phyloP scores from a whole-genome alignment of 176 grass and related monocot genomes.

The Phoenix roebelenii region DNA sequence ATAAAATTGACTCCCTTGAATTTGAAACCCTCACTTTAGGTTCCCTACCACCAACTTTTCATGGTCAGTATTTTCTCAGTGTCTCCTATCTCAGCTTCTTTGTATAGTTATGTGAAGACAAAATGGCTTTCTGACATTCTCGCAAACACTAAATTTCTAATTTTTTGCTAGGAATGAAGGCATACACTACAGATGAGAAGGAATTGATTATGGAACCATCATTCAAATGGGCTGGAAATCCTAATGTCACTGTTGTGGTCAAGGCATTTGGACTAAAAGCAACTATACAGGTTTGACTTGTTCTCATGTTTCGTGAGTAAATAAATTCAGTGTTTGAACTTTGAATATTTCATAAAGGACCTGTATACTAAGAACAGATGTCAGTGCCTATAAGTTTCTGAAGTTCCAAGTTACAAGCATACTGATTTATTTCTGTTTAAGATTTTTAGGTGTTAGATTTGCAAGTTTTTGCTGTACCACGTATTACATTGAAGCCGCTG shows the following conservation, averaged over 20 bases:
- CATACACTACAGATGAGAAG: conserved; percentile 65
- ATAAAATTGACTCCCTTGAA: conserved; percentile 81
- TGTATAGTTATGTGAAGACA: too few relatives aligned
- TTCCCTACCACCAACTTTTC: conserved; percentile 62
- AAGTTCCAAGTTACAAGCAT: too few relatives aligned
- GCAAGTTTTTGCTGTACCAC: conserved; percentile 73
- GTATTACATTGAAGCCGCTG: conserved; percentile 72
- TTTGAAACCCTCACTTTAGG: conserved; percentile 77
- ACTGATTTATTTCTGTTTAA: background rate
- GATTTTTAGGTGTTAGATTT: conserved; percentile 58
- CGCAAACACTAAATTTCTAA: too few relatives aligned
- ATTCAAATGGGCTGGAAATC: conserved; percentile 82
- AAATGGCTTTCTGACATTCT: too few relatives aligned
- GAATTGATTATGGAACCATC: conserved; percentile 82
- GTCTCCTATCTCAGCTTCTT: too few relatives aligned
- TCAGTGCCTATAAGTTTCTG: too few relatives aligned
- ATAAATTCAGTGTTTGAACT: too few relatives aligned
- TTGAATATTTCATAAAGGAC: too few relatives aligned
- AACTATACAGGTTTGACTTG: conserved; percentile 44
- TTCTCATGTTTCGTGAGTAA: conserved; percentile 12
- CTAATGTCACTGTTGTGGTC: conserved; percentile 69
- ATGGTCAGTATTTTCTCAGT: conserved; percentile 28
- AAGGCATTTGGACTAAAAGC: conserved; percentile 73
- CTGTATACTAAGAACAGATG: too few relatives aligned
- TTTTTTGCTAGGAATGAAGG: conserved; percentile 59